Percentiles rank a stretch among this genome's conserved stretches.
Evolutionary conservation across 139 green algal species (phyloP).

Genomic region (Coccomyxa sp.): DNA sequence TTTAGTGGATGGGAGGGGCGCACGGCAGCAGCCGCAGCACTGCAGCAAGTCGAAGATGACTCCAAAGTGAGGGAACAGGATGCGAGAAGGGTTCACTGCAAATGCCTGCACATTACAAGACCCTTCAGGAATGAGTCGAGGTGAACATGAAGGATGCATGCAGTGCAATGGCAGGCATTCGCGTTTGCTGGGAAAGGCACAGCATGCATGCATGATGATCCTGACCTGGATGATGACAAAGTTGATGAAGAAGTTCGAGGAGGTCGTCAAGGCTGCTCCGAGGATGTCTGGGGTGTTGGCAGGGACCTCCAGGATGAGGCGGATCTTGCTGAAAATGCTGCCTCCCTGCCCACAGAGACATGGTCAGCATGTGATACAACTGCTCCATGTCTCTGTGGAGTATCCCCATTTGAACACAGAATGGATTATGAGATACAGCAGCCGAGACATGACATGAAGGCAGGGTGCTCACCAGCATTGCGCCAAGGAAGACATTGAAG

Average conservation of each 20-base stretch:
- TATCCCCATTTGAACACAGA: too few species aligned
- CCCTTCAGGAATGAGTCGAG: constrained; percentile 22
- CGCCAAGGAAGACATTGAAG: constrained; percentile 60
- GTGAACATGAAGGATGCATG: too few species aligned
- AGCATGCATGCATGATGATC: neutral
- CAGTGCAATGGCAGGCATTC: too few species aligned
- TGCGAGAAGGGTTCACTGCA: constrained; percentile 25
- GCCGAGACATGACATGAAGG: neutral
- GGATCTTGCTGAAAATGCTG: constrained; percentile 36
- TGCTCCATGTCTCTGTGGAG: too few species aligned
- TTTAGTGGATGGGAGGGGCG: neutral
- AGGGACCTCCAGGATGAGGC: constrained; percentile 39
- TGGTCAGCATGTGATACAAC: neutral
- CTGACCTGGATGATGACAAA: constrained; percentile 36
- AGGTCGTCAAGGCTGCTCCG: constrained; percentile 65
- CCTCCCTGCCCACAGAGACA: constrained; percentile 24
- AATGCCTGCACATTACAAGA: constrained; percentile 1
- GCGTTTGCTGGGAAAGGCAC: constrained; percentile 9
- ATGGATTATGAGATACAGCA: neutral
- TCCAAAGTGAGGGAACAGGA: constrained; percentile 38
- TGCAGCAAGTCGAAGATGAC: constrained; percentile 11
- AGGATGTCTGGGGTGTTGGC: constrained; percentile 52
- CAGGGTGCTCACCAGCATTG: constrained; percentile 32
- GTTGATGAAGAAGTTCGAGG: constrained; percentile 88
- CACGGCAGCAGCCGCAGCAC: constrained; percentile 14